These are phyloP conservation scores for Aristolochia californica DNA, from an alignment of 164 flowering plant species.

Conservation along the genomic window DNA sequence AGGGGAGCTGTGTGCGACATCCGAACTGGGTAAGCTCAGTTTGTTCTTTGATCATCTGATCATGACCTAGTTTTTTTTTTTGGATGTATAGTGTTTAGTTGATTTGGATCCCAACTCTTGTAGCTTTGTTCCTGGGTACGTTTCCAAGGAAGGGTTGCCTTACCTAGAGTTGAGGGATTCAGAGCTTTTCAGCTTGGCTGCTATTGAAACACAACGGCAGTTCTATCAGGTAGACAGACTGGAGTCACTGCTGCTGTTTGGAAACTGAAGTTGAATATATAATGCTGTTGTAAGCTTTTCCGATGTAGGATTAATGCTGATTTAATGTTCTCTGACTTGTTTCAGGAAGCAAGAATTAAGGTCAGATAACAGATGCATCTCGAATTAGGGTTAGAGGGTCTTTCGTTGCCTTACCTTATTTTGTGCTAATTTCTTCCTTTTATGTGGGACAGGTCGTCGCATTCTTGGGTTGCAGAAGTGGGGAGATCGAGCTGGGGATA, in stretches of 20 bases:
- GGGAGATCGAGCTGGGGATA: conserved; percentile 77
- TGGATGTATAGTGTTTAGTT: not conserved
- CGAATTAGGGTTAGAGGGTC: not conserved
- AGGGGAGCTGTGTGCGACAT: conserved; percentile 11
- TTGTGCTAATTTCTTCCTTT: not conserved
- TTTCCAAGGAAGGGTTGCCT: conserved; percentile 40
- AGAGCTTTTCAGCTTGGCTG: conserved; percentile 34
- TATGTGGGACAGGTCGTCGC: conserved; percentile 32
- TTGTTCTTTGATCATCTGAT: not conserved
- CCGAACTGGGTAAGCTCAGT: conserved; percentile 32
- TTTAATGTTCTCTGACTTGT: not conserved
- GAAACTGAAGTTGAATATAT: too few species aligned
- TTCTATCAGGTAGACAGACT: conserved; percentile 56
- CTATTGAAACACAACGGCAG: conserved; percentile 31
- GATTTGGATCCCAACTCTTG: not conserved
- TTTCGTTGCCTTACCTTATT: not conserved
- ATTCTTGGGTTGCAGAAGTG: conserved; percentile 56
- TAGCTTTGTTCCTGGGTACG: conserved; percentile 61
- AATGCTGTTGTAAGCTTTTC: too few species aligned
- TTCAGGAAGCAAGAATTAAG: conserved; percentile 79
- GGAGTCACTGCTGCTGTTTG: too few species aligned
- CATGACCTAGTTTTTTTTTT: too few species aligned
- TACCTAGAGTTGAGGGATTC: conserved; percentile 33
- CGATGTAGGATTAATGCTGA: conserved; percentile 2
- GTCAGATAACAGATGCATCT: conserved; percentile 19